Evolutionary conservation across 768 basidiomycete genomes (phyloP).

Genomic region (Clitopilus passeckerianus): DNA sequence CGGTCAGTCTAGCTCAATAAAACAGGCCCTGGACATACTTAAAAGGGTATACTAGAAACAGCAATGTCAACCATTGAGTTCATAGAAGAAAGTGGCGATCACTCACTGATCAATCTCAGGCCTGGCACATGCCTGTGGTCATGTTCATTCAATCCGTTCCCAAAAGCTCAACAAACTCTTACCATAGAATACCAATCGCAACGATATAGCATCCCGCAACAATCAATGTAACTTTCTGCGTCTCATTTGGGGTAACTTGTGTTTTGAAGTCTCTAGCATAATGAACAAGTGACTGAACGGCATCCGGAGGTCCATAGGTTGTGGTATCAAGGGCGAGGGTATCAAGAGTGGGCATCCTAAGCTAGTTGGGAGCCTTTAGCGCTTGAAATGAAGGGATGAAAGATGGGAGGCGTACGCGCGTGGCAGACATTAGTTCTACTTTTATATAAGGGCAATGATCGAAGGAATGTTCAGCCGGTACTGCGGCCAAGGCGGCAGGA

Average conservation of each 20-base stretch:
- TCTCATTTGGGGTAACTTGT: constrained; percentile 58
- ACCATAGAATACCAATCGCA: constrained; percentile 79
- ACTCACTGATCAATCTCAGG: constrained; percentile 70
- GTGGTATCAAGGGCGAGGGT: not conserved
- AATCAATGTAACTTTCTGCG: constrained; percentile 74
- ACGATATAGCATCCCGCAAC: constrained; percentile 75
- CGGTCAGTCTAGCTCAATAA: not conserved
- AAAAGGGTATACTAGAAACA: constrained; percentile 75
- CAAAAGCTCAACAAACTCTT: constrained; percentile 15
- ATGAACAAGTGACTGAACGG: constrained; percentile 9
- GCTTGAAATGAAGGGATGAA: not conserved
- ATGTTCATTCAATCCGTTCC: constrained; percentile 1
- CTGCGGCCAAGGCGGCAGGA: not conserved
- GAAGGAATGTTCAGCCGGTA: not conserved
- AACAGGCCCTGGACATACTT: constrained; percentile 52
- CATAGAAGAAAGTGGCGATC: not conserved
- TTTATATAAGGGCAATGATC: no score
- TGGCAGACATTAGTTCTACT: not conserved
- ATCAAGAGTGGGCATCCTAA: constrained; percentile 8
- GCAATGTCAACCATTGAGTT: constrained; percentile 3
- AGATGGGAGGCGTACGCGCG: not conserved
- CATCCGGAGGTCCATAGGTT: not conserved
- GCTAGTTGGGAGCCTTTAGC: not conserved
- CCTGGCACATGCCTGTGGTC: constrained; percentile 68
- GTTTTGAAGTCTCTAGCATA: constrained; percentile 35